phyloP scores from a whole-genome alignment of 805 yeast species.

The Lipomyces orientalis region DNA sequence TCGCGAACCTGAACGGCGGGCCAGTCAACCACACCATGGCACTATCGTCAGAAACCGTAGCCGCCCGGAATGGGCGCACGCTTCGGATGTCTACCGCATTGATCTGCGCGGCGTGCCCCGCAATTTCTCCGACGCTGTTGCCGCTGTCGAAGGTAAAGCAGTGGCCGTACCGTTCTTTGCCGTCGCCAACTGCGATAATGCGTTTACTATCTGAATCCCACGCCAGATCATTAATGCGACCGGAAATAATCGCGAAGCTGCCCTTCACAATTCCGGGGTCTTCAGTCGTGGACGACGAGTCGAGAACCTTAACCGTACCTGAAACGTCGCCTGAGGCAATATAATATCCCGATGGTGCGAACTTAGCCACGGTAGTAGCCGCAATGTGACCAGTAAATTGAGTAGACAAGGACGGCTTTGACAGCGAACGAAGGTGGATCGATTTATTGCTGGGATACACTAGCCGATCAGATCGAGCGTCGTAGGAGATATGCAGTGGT shows the following conservation, averaged over 20 bases:
- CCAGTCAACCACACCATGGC: constrained; percentile 85
- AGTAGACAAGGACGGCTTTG: constrained; percentile 55
- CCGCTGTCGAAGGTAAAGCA: constrained; percentile 95
- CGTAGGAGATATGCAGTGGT: constrained; percentile 76
- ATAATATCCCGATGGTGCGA: constrained; percentile 88
- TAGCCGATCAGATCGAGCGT: constrained; percentile 66
- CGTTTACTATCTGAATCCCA: constrained; percentile 93
- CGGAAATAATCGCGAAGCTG: constrained; percentile 71
- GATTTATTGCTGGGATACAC: constrained; percentile 86
- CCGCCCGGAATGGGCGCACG: constrained; percentile 89
- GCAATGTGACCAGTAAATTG: constrained; percentile 77
- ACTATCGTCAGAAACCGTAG: constrained; percentile 88
- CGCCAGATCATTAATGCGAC: constrained; percentile 78
- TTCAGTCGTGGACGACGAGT: constrained; percentile 50
- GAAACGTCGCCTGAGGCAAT: constrained; percentile 89
- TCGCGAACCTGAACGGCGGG: constrained; percentile 89
- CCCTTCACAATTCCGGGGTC: constrained; percentile 69
- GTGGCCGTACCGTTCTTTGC: constrained; percentile 88
- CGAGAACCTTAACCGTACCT: constrained; percentile 94
- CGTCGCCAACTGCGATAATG: constrained; percentile 92
- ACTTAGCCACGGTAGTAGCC: constrained; percentile 80
- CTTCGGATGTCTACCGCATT: constrained; percentile 86
- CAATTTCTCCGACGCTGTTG: constrained; percentile 93
- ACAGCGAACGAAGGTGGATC: constrained; percentile 70
- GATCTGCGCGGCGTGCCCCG: constrained; percentile 85